Evolutionary conservation across 2,329 filamentous ascomycete species (phyloP).

Genomic region (Botrytis galanthina): DNA sequence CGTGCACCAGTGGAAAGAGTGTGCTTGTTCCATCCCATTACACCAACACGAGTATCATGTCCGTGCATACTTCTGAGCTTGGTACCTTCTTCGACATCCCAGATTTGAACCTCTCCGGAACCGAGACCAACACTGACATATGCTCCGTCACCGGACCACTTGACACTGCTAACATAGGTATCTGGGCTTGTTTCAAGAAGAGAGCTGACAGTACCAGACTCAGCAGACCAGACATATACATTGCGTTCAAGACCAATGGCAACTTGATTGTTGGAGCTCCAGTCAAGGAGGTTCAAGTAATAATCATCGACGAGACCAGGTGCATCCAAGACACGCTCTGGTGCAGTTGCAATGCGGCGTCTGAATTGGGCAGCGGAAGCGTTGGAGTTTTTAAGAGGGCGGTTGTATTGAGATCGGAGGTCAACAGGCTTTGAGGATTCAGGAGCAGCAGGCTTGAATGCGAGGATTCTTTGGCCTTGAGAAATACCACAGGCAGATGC

Average conservation of each 20-base stretch:
- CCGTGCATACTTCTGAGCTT: slow-evolving; percentile 99
- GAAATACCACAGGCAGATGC: slow-evolving; percentile 90
- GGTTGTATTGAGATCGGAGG: slow-evolving; percentile 95
- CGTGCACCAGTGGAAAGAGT: slow-evolving; percentile 91
- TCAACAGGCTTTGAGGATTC: slow-evolving; percentile 99
- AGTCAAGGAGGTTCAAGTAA: slow-evolving; percentile 97
- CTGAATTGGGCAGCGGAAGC: slow-evolving; percentile 80
- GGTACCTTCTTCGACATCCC: slow-evolving; percentile 91
- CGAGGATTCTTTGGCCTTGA: slow-evolving; percentile 90
- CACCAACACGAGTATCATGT: slow-evolving; percentile 92
- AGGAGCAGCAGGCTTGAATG: slow-evolving; percentile 97
- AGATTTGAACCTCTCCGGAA: slow-evolving; percentile 96
- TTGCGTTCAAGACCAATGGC: slow-evolving; percentile 95
- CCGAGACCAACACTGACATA: slow-evolving; percentile 95
- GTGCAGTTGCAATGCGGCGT: slow-evolving; percentile 88
- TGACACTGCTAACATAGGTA: slow-evolving; percentile 96
- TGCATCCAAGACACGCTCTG: slow-evolving; percentile 93
- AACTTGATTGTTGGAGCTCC: slow-evolving; percentile 97
- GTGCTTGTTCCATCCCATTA: slow-evolving; percentile 99
- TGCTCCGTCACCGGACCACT: slow-evolving; percentile 96
- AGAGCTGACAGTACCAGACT: slow-evolving; percentile 83
- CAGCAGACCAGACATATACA: slow-evolving; percentile 98
- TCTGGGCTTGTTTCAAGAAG: slow-evolving; percentile 85
- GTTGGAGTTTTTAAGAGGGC: slow-evolving; percentile 77
- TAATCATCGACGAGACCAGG: slow-evolving; percentile 97